Percentiles rank a stretch among this genome's conserved stretches.
phyloP scores from a whole-genome alignment of 2,329 filamentous ascomycete species.

The Penicillium sumatraense region DNA sequence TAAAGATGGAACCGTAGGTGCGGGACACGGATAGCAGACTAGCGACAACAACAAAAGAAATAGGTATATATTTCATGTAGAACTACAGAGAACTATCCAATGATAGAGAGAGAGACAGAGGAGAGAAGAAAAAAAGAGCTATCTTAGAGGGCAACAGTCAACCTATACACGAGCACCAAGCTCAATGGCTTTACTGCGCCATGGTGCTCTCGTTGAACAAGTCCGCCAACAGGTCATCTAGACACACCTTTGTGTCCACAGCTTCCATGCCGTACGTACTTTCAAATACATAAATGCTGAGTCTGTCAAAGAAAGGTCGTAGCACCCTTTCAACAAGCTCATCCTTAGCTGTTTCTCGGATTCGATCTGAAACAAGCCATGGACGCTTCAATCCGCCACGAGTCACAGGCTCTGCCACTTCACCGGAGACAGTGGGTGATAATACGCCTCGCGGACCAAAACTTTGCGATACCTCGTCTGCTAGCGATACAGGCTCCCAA shows the following conservation, averaged over 20 bases:
- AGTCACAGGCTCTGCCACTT: constrained; percentile 32
- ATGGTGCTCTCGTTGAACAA: constrained; percentile 76
- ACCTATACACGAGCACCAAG: constrained; percentile 16
- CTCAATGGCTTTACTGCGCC: constrained; percentile 36
- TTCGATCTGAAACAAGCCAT: constrained; percentile 50
- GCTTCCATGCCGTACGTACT: constrained; percentile 83
- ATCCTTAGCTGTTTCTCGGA: constrained; percentile 59
- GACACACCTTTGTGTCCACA: constrained; percentile 69
- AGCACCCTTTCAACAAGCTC: constrained; percentile 77
- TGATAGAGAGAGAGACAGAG: too few species aligned
- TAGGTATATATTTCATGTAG: constrained; percentile 1
- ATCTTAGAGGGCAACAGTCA: constrained; percentile 1
- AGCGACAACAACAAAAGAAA: background rate
- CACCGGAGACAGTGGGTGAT: constrained; percentile 30
- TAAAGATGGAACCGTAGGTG: too few species aligned
- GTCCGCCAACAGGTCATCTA: constrained; percentile 69
- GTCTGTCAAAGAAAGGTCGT: constrained; percentile 84
- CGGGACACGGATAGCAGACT: background rate
- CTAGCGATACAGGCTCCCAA: constrained; percentile 74
- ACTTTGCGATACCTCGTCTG: constrained; percentile 82
- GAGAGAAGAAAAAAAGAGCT: background rate
- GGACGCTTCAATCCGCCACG: constrained; percentile 41
- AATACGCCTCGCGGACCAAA: constrained; percentile 57
- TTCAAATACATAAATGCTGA: constrained; percentile 94
- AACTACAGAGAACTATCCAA: constrained; percentile 1